These are phyloP conservation scores for Piromyces sp. DNA, from an alignment of 192 early-diverging fungal species.

Conservation along the genomic window DNA sequence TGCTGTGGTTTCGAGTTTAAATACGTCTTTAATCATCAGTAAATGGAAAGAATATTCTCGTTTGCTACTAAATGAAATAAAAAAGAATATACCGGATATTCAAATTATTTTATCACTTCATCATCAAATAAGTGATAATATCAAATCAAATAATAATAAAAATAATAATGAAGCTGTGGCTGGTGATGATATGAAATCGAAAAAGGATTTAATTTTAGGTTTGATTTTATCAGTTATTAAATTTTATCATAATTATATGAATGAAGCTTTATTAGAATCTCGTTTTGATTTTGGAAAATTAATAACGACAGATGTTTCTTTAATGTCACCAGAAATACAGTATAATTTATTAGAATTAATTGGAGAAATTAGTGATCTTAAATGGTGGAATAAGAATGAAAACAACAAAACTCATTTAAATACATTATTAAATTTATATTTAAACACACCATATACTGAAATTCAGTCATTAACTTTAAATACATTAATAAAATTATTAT, in stretches of 20 bases:
- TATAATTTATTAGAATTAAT: slow-evolving; percentile 45
- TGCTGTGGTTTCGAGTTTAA: not conserved
- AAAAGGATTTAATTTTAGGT: slow-evolving; percentile 29
- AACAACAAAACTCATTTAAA: slow-evolving; percentile 27
- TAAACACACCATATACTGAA: slow-evolving; percentile 21
- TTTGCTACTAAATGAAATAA: not conserved
- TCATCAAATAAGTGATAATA: not conserved
- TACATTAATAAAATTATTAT: slow-evolving; percentile 23
- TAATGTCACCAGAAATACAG: slow-evolving; percentile 26
- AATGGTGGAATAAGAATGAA: slow-evolving; percentile 48
- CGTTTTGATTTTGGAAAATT: slow-evolving; percentile 58
- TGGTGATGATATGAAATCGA: slow-evolving; percentile 4
- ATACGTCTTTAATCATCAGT: not conserved
- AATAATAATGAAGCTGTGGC: not conserved
- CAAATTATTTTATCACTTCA: not conserved
- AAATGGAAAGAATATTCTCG: not conserved
- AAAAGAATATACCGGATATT: not conserved
- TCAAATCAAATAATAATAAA: not conserved
- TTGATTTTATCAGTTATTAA: slow-evolving; percentile 35
- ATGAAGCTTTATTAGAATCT: slow-evolving; percentile 42
- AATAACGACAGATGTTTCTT: slow-evolving; percentile 39
- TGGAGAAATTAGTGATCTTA: slow-evolving; percentile 35
- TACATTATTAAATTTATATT: slow-evolving; percentile 29
- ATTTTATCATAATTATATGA: slow-evolving; percentile 47
- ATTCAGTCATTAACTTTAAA: slow-evolving; percentile 18